Conservation (phyloP, 495 filamentous ascomycete species). For the Penicillium silybi region DNA sequence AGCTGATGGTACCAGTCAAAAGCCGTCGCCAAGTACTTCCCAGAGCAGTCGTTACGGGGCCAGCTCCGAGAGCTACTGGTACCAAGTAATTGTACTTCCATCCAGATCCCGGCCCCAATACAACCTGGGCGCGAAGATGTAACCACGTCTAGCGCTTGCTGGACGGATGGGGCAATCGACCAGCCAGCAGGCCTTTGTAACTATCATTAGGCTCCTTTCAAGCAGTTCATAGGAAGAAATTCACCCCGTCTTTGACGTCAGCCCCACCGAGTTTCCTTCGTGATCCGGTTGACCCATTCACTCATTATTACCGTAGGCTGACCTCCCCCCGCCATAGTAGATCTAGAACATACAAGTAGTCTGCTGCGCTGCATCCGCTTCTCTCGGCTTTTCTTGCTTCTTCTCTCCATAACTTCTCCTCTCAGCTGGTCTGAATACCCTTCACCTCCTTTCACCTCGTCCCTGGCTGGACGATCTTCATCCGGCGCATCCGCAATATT, state of each 20-base stretch:
- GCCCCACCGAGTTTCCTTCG: conserved; percentile 11
- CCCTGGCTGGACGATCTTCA: not conserved
- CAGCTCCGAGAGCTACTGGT: not conserved
- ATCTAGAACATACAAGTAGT: conserved; percentile 11
- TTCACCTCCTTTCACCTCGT: not conserved
- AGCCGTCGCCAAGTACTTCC: conserved; percentile 5
- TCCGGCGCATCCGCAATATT: conserved; percentile 3
- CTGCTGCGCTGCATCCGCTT: conserved; percentile 1
- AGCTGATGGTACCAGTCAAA: conserved; percentile 1
- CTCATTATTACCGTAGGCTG: conserved; percentile 14
- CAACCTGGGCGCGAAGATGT: conserved; percentile 12
- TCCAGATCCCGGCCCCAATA: conserved; percentile 6
- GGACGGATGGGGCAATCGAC: conserved; percentile 9
- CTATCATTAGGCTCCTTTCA: not conserved
- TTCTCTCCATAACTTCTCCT: not conserved
- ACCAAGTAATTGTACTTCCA: not conserved
- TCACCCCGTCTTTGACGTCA: conserved; percentile 24
- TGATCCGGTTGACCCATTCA: conserved; percentile 10
- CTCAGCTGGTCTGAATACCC: conserved; percentile 25
- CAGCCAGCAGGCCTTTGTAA: not conserved
- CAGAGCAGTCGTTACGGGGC: not conserved
- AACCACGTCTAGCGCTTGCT: conserved; percentile 8
- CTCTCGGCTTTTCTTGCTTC: not conserved
- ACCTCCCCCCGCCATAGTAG: not conserved
- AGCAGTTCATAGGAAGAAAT: not conserved